Evolutionary conservation across 2,329 filamentous ascomycete genomes (phyloP), one percentile per base, ranked within the genome.

Genomic region (Rhexocercosporidium sp.): DNA sequence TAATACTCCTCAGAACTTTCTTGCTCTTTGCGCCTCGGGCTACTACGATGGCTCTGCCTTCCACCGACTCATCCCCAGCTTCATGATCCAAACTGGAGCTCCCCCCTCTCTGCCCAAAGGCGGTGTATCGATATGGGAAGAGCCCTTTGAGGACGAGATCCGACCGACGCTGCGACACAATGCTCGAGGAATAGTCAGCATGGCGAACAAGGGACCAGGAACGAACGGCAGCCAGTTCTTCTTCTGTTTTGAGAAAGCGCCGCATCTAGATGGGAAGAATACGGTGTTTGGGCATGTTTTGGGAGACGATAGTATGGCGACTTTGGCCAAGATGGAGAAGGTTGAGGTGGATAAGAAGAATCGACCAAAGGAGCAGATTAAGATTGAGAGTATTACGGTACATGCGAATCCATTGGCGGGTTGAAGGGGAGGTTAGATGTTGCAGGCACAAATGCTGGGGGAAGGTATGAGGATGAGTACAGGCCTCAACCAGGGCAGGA

Each of bases 141-240:
- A 82, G 66, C 81, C 86, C 18, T 96, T 96, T 76, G 92, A 92
- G 66, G 92, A 96, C 79, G 92, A 96, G 82, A 92, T 94, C 76
- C 85, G 88, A 41, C 90, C 91, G 0, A 82, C 89, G 0, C 81
- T 94, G 57, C 83, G 86, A 67, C 91, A 94, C 80, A 86, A 89
- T 75, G 83, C 85, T 37, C 85, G 91, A 57, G 91, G 91, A 34
- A 84, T 92, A 59, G 82, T 94, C 22, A 90, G 89, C 73, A 94
- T 94, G 91, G 91, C 91, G 18, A 94, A 94, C 79, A 91, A 91
- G 75, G 91, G 91, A 0, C 88, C 89, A 1, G 85, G 84, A 27
- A 92, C 90, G 49, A 94, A 94, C 75, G 90, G 89, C 18, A 91
- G 87, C 59, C 92, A 96, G 77, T 96, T 96, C 81, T 96, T 94